Evolutionary conservation across 148 eudicot species (phyloP).

Genomic region (Dysphania ambrosioides): DNA sequence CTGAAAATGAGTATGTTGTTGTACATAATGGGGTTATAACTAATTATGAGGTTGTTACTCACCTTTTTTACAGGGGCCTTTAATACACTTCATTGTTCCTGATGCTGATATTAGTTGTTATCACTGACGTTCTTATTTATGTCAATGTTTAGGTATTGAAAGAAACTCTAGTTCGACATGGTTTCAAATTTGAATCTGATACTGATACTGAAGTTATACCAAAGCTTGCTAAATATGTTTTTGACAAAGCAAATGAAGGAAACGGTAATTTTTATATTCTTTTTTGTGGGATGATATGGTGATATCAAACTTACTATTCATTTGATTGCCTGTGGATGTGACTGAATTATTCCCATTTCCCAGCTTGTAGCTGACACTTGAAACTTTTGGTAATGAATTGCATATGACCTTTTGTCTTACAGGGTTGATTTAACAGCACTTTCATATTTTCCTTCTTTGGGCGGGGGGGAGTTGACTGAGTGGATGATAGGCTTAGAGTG

Average conservation of each 20-base stretch:
- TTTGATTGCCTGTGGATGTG: not conserved
- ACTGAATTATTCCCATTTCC: not conserved
- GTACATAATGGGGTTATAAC: conserved; percentile 97
- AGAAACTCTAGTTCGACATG: conserved; percentile 82
- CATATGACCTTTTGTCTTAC: not conserved
- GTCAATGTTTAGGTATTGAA: conserved; percentile 82
- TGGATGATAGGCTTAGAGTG: not conserved
- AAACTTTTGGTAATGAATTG: not conserved
- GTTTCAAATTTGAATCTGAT: conserved; percentile 87
- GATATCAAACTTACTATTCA: not conserved
- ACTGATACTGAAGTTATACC: conserved; percentile 99
- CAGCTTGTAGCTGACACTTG: not conserved
- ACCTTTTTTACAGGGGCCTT: not conserved
- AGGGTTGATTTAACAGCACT: not conserved
- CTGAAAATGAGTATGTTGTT: conserved; percentile 80
- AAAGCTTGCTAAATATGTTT: conserved; percentile 96
- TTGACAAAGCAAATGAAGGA: conserved; percentile 88
- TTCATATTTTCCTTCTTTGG: not conserved
- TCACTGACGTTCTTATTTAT: too few species aligned
- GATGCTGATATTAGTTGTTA: too few species aligned
- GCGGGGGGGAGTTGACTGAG: not conserved
- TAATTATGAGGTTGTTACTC: conserved; percentile 67
- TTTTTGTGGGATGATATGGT: not conserved
- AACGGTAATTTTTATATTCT: conserved; percentile 38
- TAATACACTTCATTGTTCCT: not conserved